Evolutionary conservation across 1,284 basidiomycete genomes (phyloP), one percentile per base, ranked within the genome.

Genomic region (Mycena sp.): DNA sequence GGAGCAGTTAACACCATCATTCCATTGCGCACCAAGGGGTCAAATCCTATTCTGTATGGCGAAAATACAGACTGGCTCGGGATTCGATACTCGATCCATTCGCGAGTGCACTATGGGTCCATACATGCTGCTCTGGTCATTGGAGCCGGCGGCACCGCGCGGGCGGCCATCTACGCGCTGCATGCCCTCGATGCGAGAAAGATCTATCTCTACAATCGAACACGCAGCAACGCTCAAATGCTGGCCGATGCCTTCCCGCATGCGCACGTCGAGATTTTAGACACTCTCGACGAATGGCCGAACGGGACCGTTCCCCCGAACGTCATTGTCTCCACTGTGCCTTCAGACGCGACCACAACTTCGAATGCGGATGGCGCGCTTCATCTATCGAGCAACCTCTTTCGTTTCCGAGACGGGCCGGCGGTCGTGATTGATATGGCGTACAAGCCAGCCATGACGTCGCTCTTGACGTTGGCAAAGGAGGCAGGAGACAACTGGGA

Each of bases 21-120:
- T 21, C 90, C 92, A 5, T 73, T 71, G 9, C 69, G 68, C 10
- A 65, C 77, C 2, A 81, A 83, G 54, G 86, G 86, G 1, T 76
- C 80, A 16, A 69, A 66, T 5, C 79, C 81, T 3, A 77, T 81
- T 25, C 80, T 98, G 29, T 81, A 87, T 52, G 96, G 96, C 1
- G 95, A 98, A 72, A 98, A 98, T 78, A 97, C 95, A 0, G 96
- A 98, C 74, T 98, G 95, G 90, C 77, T 92, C 52, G 96, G 94
- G 0, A 96, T 98, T 68, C 83, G 83, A 26, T 81, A 88, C 21
- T 85, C 87, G 46, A 82, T 82, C 70, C 50, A 77, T 79, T 38
- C 82, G 81, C 67, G 72, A 44, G 70, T 81, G 30, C 68, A 61
- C n/a, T 63, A 75, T 3, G 75, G 70, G 14, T 67, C 74, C 4